Conservation (phyloP, 371 early-diverging fungal species). For the Entomophthora muscae region DNA sequence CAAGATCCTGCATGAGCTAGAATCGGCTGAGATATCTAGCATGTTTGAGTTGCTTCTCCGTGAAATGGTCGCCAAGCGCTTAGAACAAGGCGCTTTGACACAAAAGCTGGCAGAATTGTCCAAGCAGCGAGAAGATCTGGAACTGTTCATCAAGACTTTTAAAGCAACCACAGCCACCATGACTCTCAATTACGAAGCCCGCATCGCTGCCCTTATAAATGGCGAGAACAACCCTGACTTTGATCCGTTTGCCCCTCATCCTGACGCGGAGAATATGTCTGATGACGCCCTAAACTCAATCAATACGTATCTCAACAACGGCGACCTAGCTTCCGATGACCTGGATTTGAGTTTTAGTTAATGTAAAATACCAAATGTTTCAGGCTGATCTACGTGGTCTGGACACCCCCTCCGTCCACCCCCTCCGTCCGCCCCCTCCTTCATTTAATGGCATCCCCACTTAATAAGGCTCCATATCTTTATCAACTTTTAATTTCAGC, state of each 20-base stretch:
- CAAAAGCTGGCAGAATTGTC: neutral
- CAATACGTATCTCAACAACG: neutral
- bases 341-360: neutral
- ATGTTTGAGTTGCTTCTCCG: constrained; percentile 7
- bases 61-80: neutral
- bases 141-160: neutral
- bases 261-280: neutral
- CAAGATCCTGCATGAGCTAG: constrained; percentile 7
- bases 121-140: neutral
- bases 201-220: neutral
- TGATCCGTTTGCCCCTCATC: neutral
- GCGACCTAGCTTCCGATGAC: neutral
- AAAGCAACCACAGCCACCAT: neutral
- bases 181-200: neutral
- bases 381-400: too few species aligned
- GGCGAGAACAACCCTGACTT: neutral
- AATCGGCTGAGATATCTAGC: constrained; percentile 2
- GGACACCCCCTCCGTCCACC: too few species aligned
- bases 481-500: too few species aligned
- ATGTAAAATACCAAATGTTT: too few species aligned
- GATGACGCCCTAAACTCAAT: neutral
- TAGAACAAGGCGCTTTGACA: neutral
- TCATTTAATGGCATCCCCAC: too few species aligned
- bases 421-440: too few species aligned
- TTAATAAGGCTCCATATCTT: too few species aligned